Evolutionary conservation across 148 eudicot genomes (phyloP).

Genomic region (Rhododendron mucronatum): DNA sequence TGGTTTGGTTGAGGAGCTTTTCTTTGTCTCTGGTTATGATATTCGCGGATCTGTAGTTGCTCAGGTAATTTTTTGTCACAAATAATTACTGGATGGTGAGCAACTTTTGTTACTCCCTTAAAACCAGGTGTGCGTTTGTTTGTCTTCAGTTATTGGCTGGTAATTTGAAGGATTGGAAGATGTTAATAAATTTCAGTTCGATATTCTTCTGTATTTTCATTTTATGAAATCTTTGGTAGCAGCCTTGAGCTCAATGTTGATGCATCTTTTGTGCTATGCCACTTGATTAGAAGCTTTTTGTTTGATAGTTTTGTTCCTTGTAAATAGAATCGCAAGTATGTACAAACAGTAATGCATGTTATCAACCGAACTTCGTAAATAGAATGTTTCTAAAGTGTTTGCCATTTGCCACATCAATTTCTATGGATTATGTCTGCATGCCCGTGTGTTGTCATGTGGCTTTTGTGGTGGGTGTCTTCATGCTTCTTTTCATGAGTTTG

Average conservation of each 20-base stretch:
- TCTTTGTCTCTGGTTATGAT: slow-evolving; percentile 83
- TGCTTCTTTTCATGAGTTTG: not conserved
- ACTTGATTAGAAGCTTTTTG: not conserved
- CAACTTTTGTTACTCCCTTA: not conserved
- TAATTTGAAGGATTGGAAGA: not conserved
- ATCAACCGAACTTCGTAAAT: not conserved
- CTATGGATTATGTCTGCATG: not conserved
- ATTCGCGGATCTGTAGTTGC: slow-evolving; percentile 85
- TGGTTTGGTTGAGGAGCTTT: slow-evolving; percentile 61
- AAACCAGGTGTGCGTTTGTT: not conserved
- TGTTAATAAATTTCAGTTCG: not conserved
- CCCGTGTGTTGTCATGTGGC: not conserved
- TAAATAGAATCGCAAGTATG: not conserved
- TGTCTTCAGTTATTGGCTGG: not conserved
- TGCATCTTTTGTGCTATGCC: not conserved
- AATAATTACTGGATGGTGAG: not conserved
- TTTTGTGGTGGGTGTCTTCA: not conserved
- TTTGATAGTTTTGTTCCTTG: not conserved
- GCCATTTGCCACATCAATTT: not conserved
- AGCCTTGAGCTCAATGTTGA: not conserved
- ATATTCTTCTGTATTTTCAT: not conserved
- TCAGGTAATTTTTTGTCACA: slow-evolving; percentile 49
- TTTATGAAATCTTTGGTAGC: not conserved
- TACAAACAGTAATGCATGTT: not conserved
- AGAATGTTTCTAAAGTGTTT: not conserved